Evolutionary conservation across 495 filamentous ascomycete species (phyloP).

Genomic region (Schizothecium vesticola): DNA sequence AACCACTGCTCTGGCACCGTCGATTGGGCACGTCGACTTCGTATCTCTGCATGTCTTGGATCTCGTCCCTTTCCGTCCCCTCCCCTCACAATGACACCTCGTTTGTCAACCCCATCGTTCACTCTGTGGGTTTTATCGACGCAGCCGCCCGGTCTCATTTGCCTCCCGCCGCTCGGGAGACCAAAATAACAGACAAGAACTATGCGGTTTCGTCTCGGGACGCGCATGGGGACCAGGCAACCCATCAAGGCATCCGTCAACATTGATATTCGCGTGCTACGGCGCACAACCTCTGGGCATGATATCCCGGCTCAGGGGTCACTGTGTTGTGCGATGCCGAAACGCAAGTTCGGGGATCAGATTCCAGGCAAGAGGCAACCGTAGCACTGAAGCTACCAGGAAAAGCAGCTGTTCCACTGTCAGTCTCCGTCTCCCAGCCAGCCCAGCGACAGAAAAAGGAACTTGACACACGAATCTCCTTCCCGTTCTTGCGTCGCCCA

Average conservation of each 20-base stretch:
- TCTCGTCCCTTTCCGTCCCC: constrained; percentile 3
- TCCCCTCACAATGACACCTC: constrained; percentile 1
- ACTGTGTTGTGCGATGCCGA: background rate
- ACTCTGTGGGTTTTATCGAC: background rate
- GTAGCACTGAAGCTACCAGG: background rate
- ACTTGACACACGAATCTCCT: background rate
- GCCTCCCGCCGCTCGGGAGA: constrained; percentile 1
- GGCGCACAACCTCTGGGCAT: background rate
- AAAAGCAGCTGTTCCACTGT: background rate
- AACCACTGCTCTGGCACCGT: background rate
- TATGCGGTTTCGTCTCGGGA: constrained; percentile 1
- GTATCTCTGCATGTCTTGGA: constrained; percentile 15
- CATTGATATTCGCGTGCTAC: background rate
- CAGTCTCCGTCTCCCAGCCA: background rate
- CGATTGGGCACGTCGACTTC: constrained; percentile 4
- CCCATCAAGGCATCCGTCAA: background rate
- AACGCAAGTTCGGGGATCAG: background rate
- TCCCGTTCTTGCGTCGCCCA: background rate
- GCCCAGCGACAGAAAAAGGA: background rate
- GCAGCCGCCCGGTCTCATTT: constrained; percentile 10
- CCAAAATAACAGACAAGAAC: background rate
- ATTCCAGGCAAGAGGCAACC: background rate
- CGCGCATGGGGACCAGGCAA: background rate
- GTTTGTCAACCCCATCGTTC: constrained; percentile 2
- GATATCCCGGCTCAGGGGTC: background rate